A percentile compares a stretch with the other conserved stretches of the same genome.
Conservation (phyloP, 1,284 basidiomycete genomes). For the Tranzscheliella williamsii region DNA sequence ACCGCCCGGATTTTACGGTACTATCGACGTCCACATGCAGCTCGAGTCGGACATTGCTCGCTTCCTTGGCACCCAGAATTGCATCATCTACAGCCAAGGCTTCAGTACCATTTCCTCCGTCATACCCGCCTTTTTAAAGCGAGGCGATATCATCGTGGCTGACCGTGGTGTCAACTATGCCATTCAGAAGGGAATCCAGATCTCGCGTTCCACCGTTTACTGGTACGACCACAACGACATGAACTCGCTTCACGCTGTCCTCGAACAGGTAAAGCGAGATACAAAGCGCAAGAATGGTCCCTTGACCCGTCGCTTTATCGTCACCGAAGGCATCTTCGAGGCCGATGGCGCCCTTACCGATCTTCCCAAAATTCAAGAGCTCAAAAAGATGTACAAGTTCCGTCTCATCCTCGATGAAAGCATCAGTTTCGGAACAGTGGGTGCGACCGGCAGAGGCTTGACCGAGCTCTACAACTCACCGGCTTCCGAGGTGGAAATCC, state of each 20-base stretch:
- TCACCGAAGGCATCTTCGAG: constrained; percentile 96
- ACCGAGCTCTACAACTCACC: constrained; percentile 92
- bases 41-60: constrained; percentile 86
- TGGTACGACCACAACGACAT: constrained; percentile 98
- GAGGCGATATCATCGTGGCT: constrained; percentile 97
- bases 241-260: constrained; percentile 82
- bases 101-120: constrained; percentile 91
- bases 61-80: constrained; percentile 83
- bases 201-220: constrained; percentile 83
- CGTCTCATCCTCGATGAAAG: constrained; percentile 92
- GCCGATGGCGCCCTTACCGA: constrained; percentile 89
- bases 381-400: constrained; percentile 95
- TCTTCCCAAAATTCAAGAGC: constrained; percentile 86
- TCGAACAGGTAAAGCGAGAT: constrained; percentile 83
- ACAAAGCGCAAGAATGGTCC: constrained; percentile 78
- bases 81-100: constrained; percentile 92
- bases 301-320: constrained; percentile 88
- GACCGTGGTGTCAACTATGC: constrained; percentile 92
- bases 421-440: constrained; percentile 88
- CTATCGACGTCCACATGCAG: constrained; percentile 87
- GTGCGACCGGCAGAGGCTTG: constrained; percentile 87
- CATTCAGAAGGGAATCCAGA: constrained; percentile 96
- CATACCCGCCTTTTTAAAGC: constrained; percentile 96
- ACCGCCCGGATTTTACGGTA: constrained; percentile 96
- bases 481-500: constrained; percentile 66